These are phyloP conservation scores for Chrysanthemum lavandulifolium DNA, from an alignment of 129 eudicot genomes.

Conservation along the genomic window DNA sequence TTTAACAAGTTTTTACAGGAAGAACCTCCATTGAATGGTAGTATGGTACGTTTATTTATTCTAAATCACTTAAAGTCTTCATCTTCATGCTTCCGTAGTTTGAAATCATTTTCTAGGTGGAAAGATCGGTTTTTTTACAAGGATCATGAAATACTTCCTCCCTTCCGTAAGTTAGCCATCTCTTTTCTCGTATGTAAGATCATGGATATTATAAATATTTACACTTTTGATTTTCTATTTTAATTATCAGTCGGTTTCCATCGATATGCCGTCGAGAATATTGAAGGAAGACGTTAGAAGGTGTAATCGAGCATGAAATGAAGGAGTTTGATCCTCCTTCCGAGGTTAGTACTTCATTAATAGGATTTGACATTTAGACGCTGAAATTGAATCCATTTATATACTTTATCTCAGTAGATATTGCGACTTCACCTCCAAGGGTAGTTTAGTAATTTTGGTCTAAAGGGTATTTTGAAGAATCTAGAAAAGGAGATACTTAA, in stretches of 20 bases:
- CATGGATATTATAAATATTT: background rate
- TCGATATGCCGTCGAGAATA: constrained; percentile 46
- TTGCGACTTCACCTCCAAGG: too few species aligned
- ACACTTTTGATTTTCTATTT: background rate
- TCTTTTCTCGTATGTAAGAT: background rate
- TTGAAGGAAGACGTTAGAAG: constrained; percentile 39
- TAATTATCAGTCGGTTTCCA: constrained; percentile 51
- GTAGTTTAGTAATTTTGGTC: too few species aligned
- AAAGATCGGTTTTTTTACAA: constrained; percentile 72
- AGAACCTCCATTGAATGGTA: constrained; percentile 67
- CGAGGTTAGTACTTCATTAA: constrained; percentile 41
- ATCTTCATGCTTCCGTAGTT: background rate
- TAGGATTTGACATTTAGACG: background rate
- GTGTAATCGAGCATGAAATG: constrained; percentile 46
- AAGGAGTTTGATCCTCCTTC: constrained; percentile 58
- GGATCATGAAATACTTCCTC: constrained; percentile 80
- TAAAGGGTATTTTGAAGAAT: too few species aligned
- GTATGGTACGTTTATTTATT: constrained; percentile 40
- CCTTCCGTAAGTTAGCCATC: constrained; percentile 52
- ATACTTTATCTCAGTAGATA: background rate
- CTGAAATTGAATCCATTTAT: background rate
- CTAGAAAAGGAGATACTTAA: too few species aligned
- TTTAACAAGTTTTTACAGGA: constrained; percentile 50
- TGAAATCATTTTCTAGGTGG: constrained; percentile 43
- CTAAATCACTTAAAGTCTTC: background rate